These are phyloP conservation scores for Flagelloscypha sp. DNA, from an alignment of 768 basidiomycete species.

Conservation along the genomic window DNA sequence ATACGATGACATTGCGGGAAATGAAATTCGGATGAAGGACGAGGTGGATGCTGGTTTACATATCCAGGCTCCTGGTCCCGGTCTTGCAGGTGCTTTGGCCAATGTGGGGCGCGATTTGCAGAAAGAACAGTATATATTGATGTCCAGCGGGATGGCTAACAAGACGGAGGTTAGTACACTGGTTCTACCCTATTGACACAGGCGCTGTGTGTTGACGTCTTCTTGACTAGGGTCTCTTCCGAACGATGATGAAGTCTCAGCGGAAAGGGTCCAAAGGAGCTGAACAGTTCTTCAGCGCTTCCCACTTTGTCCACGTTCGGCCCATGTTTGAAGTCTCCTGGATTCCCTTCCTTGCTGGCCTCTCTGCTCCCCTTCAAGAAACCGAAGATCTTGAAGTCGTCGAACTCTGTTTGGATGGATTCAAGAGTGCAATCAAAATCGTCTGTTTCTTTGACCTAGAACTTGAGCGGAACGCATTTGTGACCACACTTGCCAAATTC, in stretches of 20 bases:
- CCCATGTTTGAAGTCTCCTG: slow-evolving; percentile 99
- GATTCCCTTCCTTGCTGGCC: slow-evolving; percentile 95
- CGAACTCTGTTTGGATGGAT: slow-evolving; percentile 87
- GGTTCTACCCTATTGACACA: slow-evolving; percentile 1
- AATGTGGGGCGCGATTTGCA: slow-evolving; percentile 92
- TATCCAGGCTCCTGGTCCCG: slow-evolving; percentile 43
- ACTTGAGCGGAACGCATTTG: slow-evolving; percentile 96
- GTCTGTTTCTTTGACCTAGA: slow-evolving; percentile 97
- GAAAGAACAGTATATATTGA: slow-evolving; percentile 90
- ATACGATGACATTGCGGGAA: slow-evolving; percentile 83
- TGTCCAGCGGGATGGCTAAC: slow-evolving; percentile 92
- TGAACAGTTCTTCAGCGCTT: slow-evolving; percentile 95
- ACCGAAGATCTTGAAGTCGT: slow-evolving; percentile 92
- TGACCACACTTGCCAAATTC: slow-evolving; percentile 92
- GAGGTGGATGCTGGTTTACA: slow-evolving; percentile 65
- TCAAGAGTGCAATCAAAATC: slow-evolving; percentile 93
- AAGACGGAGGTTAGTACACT: slow-evolving; percentile 93
- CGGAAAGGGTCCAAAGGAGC: slow-evolving; percentile 68
- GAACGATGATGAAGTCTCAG: slow-evolving; percentile 86
- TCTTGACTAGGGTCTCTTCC: slow-evolving; percentile 68
- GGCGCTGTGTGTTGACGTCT: neutral
- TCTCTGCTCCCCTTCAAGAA: slow-evolving; percentile 91
- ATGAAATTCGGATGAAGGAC: slow-evolving; percentile 99
- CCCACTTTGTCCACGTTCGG: slow-evolving; percentile 90
- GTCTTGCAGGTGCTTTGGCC: slow-evolving; percentile 74